A percentile compares a stretch with the other conserved stretches of the same genome.
Conservation (phyloP, 164 flowering plant genomes). For the Vitis cinerea region DNA sequence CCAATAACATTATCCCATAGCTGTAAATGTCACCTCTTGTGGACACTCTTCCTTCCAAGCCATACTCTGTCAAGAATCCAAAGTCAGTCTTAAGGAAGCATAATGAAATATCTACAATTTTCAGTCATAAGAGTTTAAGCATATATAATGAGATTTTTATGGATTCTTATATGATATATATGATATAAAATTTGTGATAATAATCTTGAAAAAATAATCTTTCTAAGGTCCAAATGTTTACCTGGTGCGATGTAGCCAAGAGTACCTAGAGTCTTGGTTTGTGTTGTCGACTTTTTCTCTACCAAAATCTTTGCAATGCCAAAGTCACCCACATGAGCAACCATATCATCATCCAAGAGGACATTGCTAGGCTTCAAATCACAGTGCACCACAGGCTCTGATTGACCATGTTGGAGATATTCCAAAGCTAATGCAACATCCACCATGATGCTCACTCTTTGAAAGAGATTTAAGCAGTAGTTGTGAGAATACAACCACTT, state of each 20-base stretch:
- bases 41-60: slow-evolving; percentile 21
- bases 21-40: slow-evolving; percentile 26
- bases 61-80: slow-evolving; percentile 17
- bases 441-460: neutral
- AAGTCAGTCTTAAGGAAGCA: too few relatives aligned
- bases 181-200: too few relatives aligned
- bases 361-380: slow-evolving; percentile 23
- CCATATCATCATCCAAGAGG: slow-evolving; percentile 15
- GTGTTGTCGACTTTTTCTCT: neutral
- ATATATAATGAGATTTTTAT: too few relatives aligned
- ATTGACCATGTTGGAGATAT: slow-evolving; percentile 21
- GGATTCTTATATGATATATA: too few relatives aligned
- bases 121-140: too few relatives aligned
- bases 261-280: slow-evolving; percentile 7
- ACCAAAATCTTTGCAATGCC: slow-evolving; percentile 16
- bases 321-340: slow-evolving; percentile 17
- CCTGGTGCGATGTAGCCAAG: slow-evolving; percentile 24
- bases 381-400: slow-evolving; percentile 19
- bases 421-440: slow-evolving; percentile 11
- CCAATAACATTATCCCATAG: slow-evolving; percentile 31
- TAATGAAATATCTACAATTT: too few relatives aligned
- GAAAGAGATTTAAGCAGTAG: neutral
- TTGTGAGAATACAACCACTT: neutral
- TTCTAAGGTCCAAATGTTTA: neutral
- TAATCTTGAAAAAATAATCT: too few relatives aligned